phyloP scores from a whole-genome alignment of 331 rosid genomes.

The Erythrophleum ivorense region DNA sequence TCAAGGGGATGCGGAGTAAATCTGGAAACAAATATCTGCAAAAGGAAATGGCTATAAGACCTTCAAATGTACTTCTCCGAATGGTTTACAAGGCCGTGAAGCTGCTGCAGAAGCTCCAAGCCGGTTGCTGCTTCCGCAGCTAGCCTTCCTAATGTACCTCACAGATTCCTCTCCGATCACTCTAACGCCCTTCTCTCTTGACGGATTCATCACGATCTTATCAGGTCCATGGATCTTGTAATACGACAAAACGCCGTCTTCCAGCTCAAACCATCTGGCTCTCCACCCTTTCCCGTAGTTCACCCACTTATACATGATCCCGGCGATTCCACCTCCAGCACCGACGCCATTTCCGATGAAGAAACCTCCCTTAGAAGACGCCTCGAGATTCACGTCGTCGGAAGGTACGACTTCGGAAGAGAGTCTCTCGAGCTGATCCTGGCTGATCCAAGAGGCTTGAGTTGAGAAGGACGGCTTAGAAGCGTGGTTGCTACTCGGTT shows the following conservation, averaged over 20 bases:
- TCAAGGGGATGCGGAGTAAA: too few relatives aligned
- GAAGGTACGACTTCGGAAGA: too few relatives aligned
- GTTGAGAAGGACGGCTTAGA: slow-evolving; percentile 62
- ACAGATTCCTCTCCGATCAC: slow-evolving; percentile 86
- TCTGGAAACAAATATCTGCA: too few relatives aligned
- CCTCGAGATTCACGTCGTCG: too few relatives aligned
- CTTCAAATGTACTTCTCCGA: slow-evolving; percentile 93
- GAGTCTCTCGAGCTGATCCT: too few relatives aligned
- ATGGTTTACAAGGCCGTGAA: slow-evolving; percentile 72
- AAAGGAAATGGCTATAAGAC: too few relatives aligned
- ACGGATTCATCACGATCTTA: slow-evolving; percentile 81
- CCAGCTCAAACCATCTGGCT: slow-evolving; percentile 86
- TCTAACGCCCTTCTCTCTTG: slow-evolving; percentile 72
- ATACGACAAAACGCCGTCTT: slow-evolving; percentile 92
- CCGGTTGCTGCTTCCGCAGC: slow-evolving; percentile 68
- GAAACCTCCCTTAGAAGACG: too few relatives aligned
- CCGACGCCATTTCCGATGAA: too few relatives aligned
- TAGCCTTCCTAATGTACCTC: slow-evolving; percentile 69
- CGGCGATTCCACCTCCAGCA: slow-evolving; percentile 66
- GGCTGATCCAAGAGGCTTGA: slow-evolving; percentile 51
- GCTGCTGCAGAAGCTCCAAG: too few relatives aligned
- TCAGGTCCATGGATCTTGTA: too few relatives aligned
- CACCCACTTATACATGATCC: slow-evolving; percentile 93
- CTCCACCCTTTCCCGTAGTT: slow-evolving; percentile 96
- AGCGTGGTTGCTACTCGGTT: slow-evolving; percentile 53